Evolutionary conservation across 495 filamentous ascomycete species (phyloP), one percentile per base, ranked within the genome.

Genomic region (Haplographium delicatum): DNA sequence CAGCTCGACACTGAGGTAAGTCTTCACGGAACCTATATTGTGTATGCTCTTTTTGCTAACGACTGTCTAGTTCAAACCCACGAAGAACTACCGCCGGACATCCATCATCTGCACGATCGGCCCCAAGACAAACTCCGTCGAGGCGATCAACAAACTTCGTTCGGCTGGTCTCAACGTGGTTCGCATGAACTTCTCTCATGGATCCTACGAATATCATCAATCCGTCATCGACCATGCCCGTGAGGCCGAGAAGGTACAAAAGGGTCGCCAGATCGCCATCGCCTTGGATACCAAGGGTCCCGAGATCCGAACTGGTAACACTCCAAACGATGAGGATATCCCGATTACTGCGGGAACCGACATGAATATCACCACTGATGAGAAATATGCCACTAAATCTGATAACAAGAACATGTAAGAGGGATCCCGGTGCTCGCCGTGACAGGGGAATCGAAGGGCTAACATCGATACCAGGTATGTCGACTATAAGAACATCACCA

Each of bases 401-500:
- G 88, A 93, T 64, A 81, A 85, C 56, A 77, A 89, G 70, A 91
- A 96, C 74, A 96, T 98, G 94, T 98, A 75, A 67, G 86, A 8
- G 10, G 15, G 8, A 19, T 19, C 26, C 19, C 10, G 19, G 22
- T 31, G 26, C 42, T 1, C 18, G 26, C 18, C 5, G 31, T 6
- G 7, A 3, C 5, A 26, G 42, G 20, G 15, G 9, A 5, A 2
- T 24, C 31, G 15, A 38, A 39, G 13, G 22, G 3, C 35, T 39
- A 39, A 39, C 16, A 5, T 35, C 13, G 31, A 16, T 38, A 47
- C 41, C 53, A 96, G 90, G 89, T 95, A 89, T 60, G 86, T 98
- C 62, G 93, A 98, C 75, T 98, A 98, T 74, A 91, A 91, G 83
- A 98, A 98, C 79, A 96, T 98, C 77, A 96, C 93, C 72, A 95